Conservation (phyloP, 805 yeast species). For the Saturnispora besseyi region DNA sequence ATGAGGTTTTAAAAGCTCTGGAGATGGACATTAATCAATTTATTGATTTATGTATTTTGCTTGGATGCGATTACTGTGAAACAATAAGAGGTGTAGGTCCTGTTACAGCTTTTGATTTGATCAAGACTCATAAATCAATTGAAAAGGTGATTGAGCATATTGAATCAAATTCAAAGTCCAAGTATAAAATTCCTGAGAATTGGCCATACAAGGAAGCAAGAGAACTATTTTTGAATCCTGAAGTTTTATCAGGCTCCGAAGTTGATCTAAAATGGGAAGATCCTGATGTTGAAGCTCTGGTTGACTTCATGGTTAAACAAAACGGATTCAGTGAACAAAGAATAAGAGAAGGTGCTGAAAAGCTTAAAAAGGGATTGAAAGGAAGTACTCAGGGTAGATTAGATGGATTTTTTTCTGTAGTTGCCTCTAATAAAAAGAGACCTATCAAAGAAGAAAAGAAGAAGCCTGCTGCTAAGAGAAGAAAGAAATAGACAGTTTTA, state of each 20-base stretch:
- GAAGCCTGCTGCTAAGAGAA: slow-evolving; percentile 15
- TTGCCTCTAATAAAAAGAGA: slow-evolving; percentile 32
- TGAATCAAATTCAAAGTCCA: slow-evolving; percentile 46
- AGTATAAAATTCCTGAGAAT: slow-evolving; percentile 81
- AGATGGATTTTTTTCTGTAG: slow-evolving; percentile 82
- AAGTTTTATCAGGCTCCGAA: slow-evolving; percentile 53
- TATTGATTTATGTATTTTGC: slow-evolving; percentile 81
- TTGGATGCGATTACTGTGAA: slow-evolving; percentile 97
- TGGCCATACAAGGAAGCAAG: slow-evolving; percentile 93
- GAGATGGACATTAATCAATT: slow-evolving; percentile 67
- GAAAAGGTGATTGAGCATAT: slow-evolving; percentile 69
- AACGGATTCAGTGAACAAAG: slow-evolving; percentile 93
- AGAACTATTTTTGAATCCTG: slow-evolving; percentile 75
- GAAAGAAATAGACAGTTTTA: neutral
- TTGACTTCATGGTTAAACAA: slow-evolving; percentile 73
- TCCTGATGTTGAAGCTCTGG: slow-evolving; percentile 78
- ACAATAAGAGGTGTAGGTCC: slow-evolving; percentile 95
- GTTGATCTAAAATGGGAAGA: slow-evolving; percentile 76
- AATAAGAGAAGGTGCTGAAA: slow-evolving; percentile 76
- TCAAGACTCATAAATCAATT: slow-evolving; percentile 73
- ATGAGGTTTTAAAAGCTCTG: slow-evolving; percentile 63
- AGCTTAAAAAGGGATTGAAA: slow-evolving; percentile 74
- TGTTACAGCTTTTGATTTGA: slow-evolving; percentile 81
- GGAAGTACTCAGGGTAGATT: slow-evolving; percentile 84
- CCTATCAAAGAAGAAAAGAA: slow-evolving; percentile 24